phyloP scores from a whole-genome alignment of 2,329 filamentous ascomycete genomes.

The Colletotrichum sp. region DNA sequence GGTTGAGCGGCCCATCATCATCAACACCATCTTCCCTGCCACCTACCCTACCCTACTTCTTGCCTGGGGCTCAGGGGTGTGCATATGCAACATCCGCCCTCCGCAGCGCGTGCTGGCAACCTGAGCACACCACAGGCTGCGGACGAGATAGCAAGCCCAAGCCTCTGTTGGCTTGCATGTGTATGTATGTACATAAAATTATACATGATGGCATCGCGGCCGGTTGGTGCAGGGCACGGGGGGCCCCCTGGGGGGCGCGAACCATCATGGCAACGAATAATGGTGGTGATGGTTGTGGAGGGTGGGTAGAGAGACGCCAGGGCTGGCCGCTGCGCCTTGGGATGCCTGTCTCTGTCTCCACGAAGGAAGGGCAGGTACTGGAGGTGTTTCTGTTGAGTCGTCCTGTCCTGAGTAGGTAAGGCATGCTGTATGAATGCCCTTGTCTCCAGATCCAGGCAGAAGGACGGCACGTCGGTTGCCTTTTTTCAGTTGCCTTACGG shows the following conservation, averaged over 20 bases:
- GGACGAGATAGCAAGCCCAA: neutral
- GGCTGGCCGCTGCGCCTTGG: slow-evolving; percentile 3
- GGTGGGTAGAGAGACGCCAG: slow-evolving; percentile 9
- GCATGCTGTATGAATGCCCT: neutral
- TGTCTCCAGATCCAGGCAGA: slow-evolving; percentile 5
- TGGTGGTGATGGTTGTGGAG: neutral
- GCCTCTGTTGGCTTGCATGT: slow-evolving; percentile 6
- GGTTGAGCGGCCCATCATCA: neutral
- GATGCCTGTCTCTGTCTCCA: neutral
- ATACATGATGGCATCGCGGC: neutral
- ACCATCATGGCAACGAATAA: neutral
- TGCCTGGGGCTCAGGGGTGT: neutral
- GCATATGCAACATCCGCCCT: neutral
- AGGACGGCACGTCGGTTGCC: neutral
- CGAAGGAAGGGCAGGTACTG: neutral
- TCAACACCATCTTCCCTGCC: neutral
- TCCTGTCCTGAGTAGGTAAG: neutral
- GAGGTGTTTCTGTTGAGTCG: neutral
- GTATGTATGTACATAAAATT: neutral
- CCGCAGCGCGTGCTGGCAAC: neutral
- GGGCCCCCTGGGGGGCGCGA: neutral
- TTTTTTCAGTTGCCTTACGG: slow-evolving; percentile 7
- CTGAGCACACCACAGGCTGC: neutral
- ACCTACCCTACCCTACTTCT: neutral
- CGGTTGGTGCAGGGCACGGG: neutral